phyloP scores from a whole-genome alignment of 1,139 yeast species.

The Hansenula lynferdii region DNA sequence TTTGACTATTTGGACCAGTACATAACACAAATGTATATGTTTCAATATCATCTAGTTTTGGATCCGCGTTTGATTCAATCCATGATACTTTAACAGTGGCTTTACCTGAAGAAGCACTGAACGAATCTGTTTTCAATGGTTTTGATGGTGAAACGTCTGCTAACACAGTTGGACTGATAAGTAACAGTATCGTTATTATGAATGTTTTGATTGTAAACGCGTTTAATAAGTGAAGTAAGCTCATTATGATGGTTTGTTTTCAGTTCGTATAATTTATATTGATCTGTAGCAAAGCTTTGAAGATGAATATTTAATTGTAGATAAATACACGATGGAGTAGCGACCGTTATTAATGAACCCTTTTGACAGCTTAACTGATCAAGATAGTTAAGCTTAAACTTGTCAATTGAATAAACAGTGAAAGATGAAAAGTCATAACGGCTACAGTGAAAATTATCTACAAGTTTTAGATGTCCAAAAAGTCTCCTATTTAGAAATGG shows the following conservation, averaged over 20 bases:
- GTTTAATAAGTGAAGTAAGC: background rate
- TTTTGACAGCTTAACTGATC: too few relatives aligned
- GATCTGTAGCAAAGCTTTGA: too few relatives aligned
- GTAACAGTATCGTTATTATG: background rate
- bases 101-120: constrained; percentile 42
- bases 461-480: too few relatives aligned
- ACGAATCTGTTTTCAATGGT: constrained; percentile 48
- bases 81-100: constrained; percentile 51
- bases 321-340: too few relatives aligned
- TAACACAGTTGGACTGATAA: background rate
- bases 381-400: too few relatives aligned
- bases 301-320: too few relatives aligned
- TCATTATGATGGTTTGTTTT: background rate
- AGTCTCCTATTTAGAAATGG: too few relatives aligned
- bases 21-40: constrained; percentile 55
- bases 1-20: constrained; percentile 54
- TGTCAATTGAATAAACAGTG: too few relatives aligned
- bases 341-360: too few relatives aligned
- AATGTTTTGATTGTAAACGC: background rate
- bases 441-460: too few relatives aligned
- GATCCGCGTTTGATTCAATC: constrained; percentile 51
- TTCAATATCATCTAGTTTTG: constrained; percentile 39
- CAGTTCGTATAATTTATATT: too few relatives aligned
- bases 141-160: constrained; percentile 53
- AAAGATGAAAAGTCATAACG: too few relatives aligned